These are phyloP conservation scores for Lichtheimia corymbifera DNA, from an alignment of 371 early-diverging fungal genomes.

Conservation along the genomic window DNA sequence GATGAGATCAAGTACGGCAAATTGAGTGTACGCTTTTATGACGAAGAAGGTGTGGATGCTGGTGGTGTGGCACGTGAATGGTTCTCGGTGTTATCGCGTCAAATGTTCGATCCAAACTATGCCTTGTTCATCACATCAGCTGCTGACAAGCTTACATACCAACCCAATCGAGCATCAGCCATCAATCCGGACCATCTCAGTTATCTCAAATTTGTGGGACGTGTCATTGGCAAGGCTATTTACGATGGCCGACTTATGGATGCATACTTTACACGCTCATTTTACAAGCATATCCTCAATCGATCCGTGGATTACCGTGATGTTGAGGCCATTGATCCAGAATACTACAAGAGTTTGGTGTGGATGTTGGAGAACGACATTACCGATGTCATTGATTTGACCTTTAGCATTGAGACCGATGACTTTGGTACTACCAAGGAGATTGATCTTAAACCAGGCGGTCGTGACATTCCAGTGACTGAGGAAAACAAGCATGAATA, in stretches of 20 bases:
- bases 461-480: conserved; percentile 91
- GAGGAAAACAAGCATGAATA: conserved; percentile 98
- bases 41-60: conserved; percentile 98
- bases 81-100: conserved; percentile 94
- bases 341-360: conserved; percentile 95
- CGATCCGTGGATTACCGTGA: conserved; percentile 93
- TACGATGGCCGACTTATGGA: conserved; percentile 94
- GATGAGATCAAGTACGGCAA: conserved; percentile 94
- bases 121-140: conserved; percentile 97
- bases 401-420: conserved; percentile 93
- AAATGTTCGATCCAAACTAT: conserved; percentile 99
- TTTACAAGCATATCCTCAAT: conserved; percentile 97
- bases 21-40: conserved; percentile 92
- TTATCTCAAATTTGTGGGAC: conserved; percentile 98
- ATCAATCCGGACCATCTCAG: conserved; percentile 95
- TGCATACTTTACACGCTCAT: conserved; percentile 96
- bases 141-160: conserved; percentile 94
- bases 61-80: conserved; percentile 99
- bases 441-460: conserved; percentile 89
- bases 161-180: conserved; percentile 94
- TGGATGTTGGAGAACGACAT: conserved; percentile 99
- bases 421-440: conserved; percentile 88
- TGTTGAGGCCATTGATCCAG: conserved; percentile 97
- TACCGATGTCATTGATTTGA: conserved; percentile 92
- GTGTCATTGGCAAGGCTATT: conserved; percentile 98